phyloP scores from a whole-genome alignment of 1,284 basidiomycete species.

The Cystobasidiaceae sp. region DNA sequence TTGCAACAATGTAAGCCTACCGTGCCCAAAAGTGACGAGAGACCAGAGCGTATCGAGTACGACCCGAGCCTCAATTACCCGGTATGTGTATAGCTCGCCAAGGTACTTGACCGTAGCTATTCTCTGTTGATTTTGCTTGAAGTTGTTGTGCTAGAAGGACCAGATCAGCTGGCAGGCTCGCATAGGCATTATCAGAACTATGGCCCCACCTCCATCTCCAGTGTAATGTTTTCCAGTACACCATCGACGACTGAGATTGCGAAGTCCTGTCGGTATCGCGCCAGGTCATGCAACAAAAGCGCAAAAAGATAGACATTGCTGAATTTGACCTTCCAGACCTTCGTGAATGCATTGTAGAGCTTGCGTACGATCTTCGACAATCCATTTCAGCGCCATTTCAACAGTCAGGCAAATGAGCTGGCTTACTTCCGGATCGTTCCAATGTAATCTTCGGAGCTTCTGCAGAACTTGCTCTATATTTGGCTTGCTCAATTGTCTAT shows the following conservation, averaged over 20 bases:
- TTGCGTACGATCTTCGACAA: slow-evolving; percentile 44
- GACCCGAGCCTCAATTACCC: slow-evolving; percentile 77
- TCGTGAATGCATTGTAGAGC: slow-evolving; percentile 76
- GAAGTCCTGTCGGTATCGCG: slow-evolving; percentile 86
- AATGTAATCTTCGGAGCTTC: slow-evolving; percentile 86
- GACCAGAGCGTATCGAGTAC: slow-evolving; percentile 94
- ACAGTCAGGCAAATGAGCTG: too few species aligned
- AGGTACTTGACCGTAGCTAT: slow-evolving; percentile 88
- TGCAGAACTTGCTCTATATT: slow-evolving; percentile 90
- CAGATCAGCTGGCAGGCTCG: not conserved
- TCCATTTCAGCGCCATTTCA: slow-evolving; percentile 41
- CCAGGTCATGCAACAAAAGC: slow-evolving; percentile 87
- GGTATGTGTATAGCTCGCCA: slow-evolving; percentile 94
- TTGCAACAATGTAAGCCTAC: slow-evolving; percentile 50
- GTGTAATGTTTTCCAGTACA: slow-evolving; percentile 82
- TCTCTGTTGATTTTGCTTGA: slow-evolving; percentile 89
- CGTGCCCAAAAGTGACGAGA: slow-evolving; percentile 90
- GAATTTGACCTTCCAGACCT: slow-evolving; percentile 94
- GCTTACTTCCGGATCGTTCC: too few species aligned
- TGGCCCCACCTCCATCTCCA: slow-evolving; percentile 73
- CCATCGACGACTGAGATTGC: slow-evolving; percentile 84
- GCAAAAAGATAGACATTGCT: slow-evolving; percentile 85
- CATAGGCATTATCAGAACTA: not conserved
- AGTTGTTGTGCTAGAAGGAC: slow-evolving; percentile 74
- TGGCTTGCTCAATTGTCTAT: slow-evolving; percentile 81